These are phyloP conservation scores for Thelephora terrestris DNA, from an alignment of 1,284 basidiomycete species.

Conservation along the genomic window DNA sequence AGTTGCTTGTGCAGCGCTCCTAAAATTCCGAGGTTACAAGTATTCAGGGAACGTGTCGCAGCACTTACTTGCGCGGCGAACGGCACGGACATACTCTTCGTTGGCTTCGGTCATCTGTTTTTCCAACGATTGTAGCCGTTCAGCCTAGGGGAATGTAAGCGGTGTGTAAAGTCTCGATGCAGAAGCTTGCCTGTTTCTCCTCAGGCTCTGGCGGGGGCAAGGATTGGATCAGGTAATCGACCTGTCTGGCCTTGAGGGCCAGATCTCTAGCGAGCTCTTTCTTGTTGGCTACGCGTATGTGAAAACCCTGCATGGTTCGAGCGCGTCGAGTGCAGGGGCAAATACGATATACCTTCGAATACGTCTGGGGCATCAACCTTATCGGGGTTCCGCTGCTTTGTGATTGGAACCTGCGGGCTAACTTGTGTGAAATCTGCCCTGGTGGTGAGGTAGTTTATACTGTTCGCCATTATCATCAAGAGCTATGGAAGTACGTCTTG, in stretches of 20 bases:
- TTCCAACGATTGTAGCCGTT: constrained; percentile 51
- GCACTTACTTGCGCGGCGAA: constrained; percentile 63
- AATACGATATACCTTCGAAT: constrained; percentile 41
- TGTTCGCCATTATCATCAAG: constrained; percentile 73
- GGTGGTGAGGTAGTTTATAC: constrained; percentile 63
- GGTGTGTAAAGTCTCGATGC: not conserved
- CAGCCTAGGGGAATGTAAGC: constrained; percentile 34
- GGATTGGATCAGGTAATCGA: constrained; percentile 70
- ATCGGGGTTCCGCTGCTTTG: constrained; percentile 59
- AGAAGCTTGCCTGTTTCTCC: constrained; percentile 47
- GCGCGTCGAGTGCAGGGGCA: not conserved
- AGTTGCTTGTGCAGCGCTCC: not conserved
- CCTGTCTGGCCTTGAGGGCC: constrained; percentile 74
- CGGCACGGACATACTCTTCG: constrained; percentile 58
- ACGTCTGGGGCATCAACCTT: constrained; percentile 61
- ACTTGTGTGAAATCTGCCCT: constrained; percentile 66
- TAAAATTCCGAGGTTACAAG: not conserved
- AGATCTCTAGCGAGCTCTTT: constrained; percentile 72
- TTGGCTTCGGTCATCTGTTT: constrained; percentile 62
- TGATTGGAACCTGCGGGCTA: constrained; percentile 61
- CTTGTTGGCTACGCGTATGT: constrained; percentile 47
- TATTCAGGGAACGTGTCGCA: not conserved
- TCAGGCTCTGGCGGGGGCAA: constrained; percentile 67
- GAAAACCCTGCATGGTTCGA: constrained; percentile 4
- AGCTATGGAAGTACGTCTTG: constrained; percentile 34